These are phyloP conservation scores for Sutorius australiensis DNA, from an alignment of 768 basidiomycete genomes.

Conservation along the genomic window DNA sequence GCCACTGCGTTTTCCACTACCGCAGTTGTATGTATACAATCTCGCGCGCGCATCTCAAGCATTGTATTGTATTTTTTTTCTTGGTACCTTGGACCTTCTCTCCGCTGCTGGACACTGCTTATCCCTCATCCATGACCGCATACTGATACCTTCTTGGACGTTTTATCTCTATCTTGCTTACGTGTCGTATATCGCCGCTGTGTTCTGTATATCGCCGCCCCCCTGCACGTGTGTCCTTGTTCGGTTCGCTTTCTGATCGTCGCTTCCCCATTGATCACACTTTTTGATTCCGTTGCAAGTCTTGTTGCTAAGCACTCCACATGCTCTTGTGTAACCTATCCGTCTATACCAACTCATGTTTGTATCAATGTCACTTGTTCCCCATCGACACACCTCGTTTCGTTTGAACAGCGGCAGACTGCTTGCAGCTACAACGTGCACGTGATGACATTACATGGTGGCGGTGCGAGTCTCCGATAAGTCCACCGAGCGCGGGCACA, in stretches of 20 bases:
- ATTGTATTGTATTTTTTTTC: conserved; percentile 15
- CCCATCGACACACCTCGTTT: background rate
- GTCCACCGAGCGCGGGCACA: background rate
- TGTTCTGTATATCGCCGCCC: conserved; percentile 13
- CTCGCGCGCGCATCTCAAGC: background rate
- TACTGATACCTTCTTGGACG: conserved; percentile 25
- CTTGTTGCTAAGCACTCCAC: conserved; percentile 1
- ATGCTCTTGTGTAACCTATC: conserved; percentile 17
- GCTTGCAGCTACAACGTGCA: background rate
- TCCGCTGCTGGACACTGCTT: conserved; percentile 1
- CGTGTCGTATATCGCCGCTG: conserved; percentile 11
- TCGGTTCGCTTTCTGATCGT: conserved; percentile 1
- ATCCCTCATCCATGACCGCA: conserved; percentile 2
- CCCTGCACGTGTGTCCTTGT: background rate
- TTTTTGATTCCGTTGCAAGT: background rate
- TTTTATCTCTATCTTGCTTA: conserved; percentile 10
- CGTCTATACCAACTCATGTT: conserved; percentile 10
- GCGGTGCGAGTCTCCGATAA: background rate
- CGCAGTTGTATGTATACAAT: background rate
- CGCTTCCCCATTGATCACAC: background rate
- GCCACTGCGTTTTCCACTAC: background rate
- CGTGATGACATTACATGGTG: background rate
- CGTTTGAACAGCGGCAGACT: background rate
- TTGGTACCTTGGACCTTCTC: conserved; percentile 25
- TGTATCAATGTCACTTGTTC: conserved; percentile 21